Percentiles rank a stretch among this genome's conserved stretches.
Evolutionary conservation across 1,139 yeast species (phyloP).

Genomic region (Saccharomyces hybrid): DNA sequence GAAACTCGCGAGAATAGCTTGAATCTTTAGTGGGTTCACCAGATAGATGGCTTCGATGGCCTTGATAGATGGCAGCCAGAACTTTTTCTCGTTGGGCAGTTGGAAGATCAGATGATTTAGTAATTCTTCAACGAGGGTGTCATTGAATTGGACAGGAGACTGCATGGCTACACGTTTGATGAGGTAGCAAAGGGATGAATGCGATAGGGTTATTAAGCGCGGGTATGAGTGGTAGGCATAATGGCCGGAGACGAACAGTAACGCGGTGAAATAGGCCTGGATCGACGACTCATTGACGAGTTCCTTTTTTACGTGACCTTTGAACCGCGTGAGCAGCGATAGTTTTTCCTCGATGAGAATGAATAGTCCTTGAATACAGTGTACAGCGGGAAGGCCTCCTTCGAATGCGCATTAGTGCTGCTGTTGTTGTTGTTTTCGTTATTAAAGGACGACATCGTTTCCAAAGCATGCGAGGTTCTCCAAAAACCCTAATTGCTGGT

Average conservation of each 20-base stretch:
- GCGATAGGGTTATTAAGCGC: constrained; percentile 40
- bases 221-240: constrained; percentile 25
- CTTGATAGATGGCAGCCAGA: constrained; percentile 26
- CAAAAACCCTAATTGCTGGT: neutral
- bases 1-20: constrained; percentile 5
- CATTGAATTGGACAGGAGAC: constrained; percentile 47
- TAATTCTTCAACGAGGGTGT: constrained; percentile 15
- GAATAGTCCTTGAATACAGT: constrained; percentile 6
- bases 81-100: constrained; percentile 16
- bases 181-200: constrained; percentile 66
- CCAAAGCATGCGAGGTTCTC: neutral
- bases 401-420: constrained; percentile 4
- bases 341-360: constrained; percentile 31
- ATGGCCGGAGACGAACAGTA: constrained; percentile 32
- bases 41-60: constrained; percentile 28
- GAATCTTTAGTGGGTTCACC: constrained; percentile 17
- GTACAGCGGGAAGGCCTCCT: constrained; percentile 2
- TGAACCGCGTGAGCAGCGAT: constrained; percentile 42
- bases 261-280: constrained; percentile 50
- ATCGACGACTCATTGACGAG: constrained; percentile 48
- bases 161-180: constrained; percentile 73
- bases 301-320: constrained; percentile 63
- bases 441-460: neutral
- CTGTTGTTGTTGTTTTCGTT: neutral
- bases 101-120: constrained; percentile 22